Percentiles rank a stretch among this genome's conserved stretches.
phyloP scores from a whole-genome alignment of 805 yeast genomes.

The Yamadazyma philogaea region DNA sequence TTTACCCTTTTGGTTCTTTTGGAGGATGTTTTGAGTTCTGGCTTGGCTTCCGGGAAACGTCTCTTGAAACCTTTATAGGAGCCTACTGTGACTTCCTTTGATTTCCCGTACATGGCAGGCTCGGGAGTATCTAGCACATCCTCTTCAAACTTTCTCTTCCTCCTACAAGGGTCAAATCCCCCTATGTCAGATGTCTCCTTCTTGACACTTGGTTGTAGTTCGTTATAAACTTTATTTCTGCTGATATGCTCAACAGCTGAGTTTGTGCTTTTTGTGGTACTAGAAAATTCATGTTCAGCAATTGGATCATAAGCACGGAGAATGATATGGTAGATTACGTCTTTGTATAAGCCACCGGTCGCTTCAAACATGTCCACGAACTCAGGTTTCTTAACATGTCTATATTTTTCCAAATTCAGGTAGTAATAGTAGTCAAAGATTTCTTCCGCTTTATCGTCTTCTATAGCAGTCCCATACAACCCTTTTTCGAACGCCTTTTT shows the following conservation, averaged over 20 bases:
- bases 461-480: background rate
- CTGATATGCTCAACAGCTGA: background rate
- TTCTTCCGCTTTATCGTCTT: background rate
- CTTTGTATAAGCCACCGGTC: background rate
- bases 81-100: background rate
- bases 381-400: background rate
- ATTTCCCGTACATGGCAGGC: background rate
- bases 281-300: background rate
- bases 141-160: background rate
- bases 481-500: background rate
- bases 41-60: background rate
- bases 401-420: background rate
- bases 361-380: background rate
- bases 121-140: background rate
- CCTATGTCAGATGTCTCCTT: background rate
- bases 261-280: background rate
- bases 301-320: background rate
- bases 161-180: background rate
- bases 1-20: background rate
- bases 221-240: background rate
- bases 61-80: background rate
- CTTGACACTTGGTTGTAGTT: background rate
- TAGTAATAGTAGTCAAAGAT: background rate
- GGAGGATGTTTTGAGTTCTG: background rate
- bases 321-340: background rate